Base-by-base conservation (phyloP, 139 green algal species). In the Tetraselmis striata region DNA sequence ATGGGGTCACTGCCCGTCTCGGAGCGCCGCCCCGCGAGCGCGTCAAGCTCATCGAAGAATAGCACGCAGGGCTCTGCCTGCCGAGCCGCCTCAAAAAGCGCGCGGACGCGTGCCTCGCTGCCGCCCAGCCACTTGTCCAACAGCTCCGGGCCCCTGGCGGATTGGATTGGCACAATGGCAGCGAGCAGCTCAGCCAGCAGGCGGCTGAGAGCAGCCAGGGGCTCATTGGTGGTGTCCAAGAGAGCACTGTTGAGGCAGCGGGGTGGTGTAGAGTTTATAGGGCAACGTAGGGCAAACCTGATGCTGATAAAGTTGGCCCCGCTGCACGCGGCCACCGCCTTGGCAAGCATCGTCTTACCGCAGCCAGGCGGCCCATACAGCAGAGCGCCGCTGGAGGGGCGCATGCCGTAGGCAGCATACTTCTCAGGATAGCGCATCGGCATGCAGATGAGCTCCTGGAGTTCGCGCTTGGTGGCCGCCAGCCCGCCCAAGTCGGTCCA, bases 1-100 rank as follows among this genome's bases (percentile, higher is more conserved):
- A 76, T 32, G 29, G 24, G 59, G 30, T 32, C 76, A 0, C n/a
- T 27, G 32, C 27, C 84, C 28, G 75, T 27, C 28, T 26, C 83
- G 25, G 84, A 84, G 1, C 91, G 80, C 26, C 87, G 83, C 22
- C 84, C 84, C 2, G 87, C 90, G 1, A 95, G 77, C 25, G 90
- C 85, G 83, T 95, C 92, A 2, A 95, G 23, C 82, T 95, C 92
- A 77, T 95, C 92, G 27, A 95, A 92, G 77, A 95, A 93, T 23
- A 95, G 76, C 25, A 95, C 83, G 87, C 92, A 95, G 11, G 91
- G 91, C 23, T 84, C 84, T 23, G 86, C 81, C 22, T 82, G 26
- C 31, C 80, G 76, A 5, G 85, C 85, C 5, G 80, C 30, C 0
- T 83, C 76, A 77, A 92, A 92, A 30, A 92, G 59, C n/a, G 74